Evolutionary conservation across 2,329 filamentous ascomycete genomes (phyloP), one percentile per base, ranked within the genome.

Genomic region (Fusarium gaditjirri): DNA sequence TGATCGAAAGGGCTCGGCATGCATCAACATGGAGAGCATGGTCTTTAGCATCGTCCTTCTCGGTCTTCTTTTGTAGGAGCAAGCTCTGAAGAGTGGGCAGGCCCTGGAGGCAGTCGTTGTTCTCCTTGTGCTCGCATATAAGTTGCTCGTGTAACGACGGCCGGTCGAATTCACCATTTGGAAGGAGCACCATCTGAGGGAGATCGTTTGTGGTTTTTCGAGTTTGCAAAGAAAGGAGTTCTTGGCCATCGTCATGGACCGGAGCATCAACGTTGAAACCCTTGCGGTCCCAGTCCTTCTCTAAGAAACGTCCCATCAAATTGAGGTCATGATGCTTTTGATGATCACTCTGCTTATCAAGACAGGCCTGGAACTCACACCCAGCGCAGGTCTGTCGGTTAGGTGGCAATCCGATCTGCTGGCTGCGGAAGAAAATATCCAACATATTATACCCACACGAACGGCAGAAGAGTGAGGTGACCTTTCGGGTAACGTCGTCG

Each of bases 401-500:
- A n/a, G 23, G 13, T 17, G 33, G 65, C 14, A 39, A 12, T 2
- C 17, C 8, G 5, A 70, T 66, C 14, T 13, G 5, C 10, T 39
- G 50, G 1, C 44, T 12, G 4, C 65, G 59, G 49, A 78, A 83
- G 31, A 83, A 80, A 8, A 81, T 78, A n/a, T 72, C 33, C 2
- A 79, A 61, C 36, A 76, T 76, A 29, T 79, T 73, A 54, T 81
- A 78, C 3, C 81, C 81, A 23, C 81, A 83, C 2, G 79, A 82
- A 0, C 70, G 76, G 55, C 81, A 83, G 41, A 80, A 81, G 19
- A 39, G 19, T 17, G 49, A 53, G 21, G 33, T 38, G 23, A 53
- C 23, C 35, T 13, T 21, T 29, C 10, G 10, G 19, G 33, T 38
- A 27, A 39, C 49, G 23, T 39, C 33, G 14, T 53, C 36, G 19